phyloP scores from a whole-genome alignment of 176 grass and related monocot genomes.

The Typha latifolia region DNA sequence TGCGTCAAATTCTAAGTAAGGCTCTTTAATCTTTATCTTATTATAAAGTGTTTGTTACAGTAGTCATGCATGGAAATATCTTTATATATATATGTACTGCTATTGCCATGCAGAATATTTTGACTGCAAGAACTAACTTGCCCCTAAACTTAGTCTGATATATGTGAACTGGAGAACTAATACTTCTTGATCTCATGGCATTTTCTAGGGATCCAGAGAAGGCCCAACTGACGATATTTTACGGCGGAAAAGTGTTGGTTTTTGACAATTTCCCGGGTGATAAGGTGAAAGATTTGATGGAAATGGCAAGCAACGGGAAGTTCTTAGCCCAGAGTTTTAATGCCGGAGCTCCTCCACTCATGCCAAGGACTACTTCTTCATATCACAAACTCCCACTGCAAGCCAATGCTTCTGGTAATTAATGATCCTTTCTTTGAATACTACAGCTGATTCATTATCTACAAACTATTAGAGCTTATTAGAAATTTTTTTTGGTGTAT shows the following conservation, averaged over 20 bases:
- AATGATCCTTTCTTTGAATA: background rate
- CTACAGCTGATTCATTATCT: background rate
- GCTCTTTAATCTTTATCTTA: too few species aligned
- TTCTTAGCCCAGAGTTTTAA: background rate
- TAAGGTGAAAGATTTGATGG: slow-evolving; percentile 34
- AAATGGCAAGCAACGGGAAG: slow-evolving; percentile 18
- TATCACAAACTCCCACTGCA: background rate
- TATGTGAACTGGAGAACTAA: background rate
- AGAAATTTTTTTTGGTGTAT: too few species aligned
- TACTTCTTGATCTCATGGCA: background rate
- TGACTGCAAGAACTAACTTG: background rate
- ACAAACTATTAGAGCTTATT: too few species aligned
- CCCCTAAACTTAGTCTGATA: too few species aligned
- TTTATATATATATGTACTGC: too few species aligned
- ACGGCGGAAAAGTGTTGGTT: slow-evolving; percentile 38
- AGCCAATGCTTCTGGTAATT: slow-evolving; percentile 26
- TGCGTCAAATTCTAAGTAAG: background rate
- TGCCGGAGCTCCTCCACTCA: background rate
- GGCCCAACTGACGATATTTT: slow-evolving; percentile 48
- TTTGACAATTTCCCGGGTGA: slow-evolving; percentile 39
- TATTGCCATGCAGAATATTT: background rate
- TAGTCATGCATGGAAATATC: too few species aligned
- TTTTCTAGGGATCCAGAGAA: slow-evolving; percentile 20
- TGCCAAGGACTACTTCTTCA: too few species aligned
- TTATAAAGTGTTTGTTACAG: too few species aligned